These are phyloP conservation scores for Aspergillus baeticus DNA, from an alignment of 495 filamentous ascomycete species.

Conservation along the genomic window DNA sequence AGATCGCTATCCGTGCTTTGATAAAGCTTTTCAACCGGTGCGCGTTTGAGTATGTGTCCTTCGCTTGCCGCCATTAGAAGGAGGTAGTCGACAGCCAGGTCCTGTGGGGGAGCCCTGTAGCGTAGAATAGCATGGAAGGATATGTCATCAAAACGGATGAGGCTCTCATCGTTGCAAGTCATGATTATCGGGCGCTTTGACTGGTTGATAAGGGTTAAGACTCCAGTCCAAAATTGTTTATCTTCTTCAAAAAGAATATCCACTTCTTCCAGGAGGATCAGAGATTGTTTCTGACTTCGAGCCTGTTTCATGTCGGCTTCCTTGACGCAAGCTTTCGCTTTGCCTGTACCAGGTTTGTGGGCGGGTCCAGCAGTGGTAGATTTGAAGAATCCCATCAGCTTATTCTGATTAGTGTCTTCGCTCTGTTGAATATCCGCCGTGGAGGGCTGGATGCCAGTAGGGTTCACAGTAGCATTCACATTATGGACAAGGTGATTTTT, in stretches of 20 bases:
- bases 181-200: conserved; percentile 91
- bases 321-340: conserved; percentile 13
- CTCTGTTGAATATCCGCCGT: conserved; percentile 13
- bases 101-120: conserved; percentile 64
- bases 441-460: conserved; percentile 16
- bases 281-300: conserved; percentile 80
- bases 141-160: conserved; percentile 68
- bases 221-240: conserved; percentile 87
- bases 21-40: conserved; percentile 69
- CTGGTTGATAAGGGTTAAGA: conserved; percentile 71
- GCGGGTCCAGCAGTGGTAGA: conserved; percentile 27
- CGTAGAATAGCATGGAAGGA: conserved; percentile 83
- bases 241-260: conserved; percentile 95
- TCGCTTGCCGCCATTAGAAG: conserved; percentile 84
- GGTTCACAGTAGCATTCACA: conserved; percentile 27
- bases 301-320: conserved; percentile 37
- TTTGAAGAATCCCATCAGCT: conserved; percentile 81
- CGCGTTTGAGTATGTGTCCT: conserved; percentile 74
- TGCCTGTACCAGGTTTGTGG: conserved; percentile 25
- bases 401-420: conserved; percentile 69
- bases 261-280: conserved; percentile 93
- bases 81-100: conserved; percentile 75
- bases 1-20: conserved; percentile 66
- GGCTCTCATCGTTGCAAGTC: conserved; percentile 86
- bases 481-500: conserved; percentile 85